Base-by-base conservation (phyloP, 495 filamentous ascomycete genomes). In the Podospora anserina region DNA sequence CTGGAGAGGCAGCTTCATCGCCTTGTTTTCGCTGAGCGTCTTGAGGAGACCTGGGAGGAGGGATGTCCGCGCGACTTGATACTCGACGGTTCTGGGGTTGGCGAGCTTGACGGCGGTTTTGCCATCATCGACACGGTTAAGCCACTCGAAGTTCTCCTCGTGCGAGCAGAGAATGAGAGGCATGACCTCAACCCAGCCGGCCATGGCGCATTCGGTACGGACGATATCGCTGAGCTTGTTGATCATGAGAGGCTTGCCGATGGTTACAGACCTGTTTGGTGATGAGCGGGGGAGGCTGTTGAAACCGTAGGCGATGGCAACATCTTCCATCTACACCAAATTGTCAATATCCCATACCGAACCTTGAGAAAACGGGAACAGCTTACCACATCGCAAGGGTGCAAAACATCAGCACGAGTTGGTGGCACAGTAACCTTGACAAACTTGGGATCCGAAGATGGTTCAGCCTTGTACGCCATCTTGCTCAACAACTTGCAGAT, bases 111-210 rank as follows among this genome's bases (percentile, higher is more conserved):
- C 89, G 5, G 92, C 93, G 0, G 89, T 94, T 23, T 81, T 88
- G 61, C 95, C 93, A 71, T 97, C 91, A 69, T 97, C 94, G 69
- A 88, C 87, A 67, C 94, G 91, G 80, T 98, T 97, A 53, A 99
- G 84, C 92, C 93, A 97, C 59, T 83, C 90, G 77, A 97, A 99
- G 82, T 98, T 99, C 86, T 99, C 95, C 75, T 97, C 95, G 77
- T 98, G 93, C 18, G 92, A 96, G 86, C 95, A 99, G 61, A 99
- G 87, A 74, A 97, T 97, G 18, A 99, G 85, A 4, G 95, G 95
- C 88, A 99, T 89, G 27, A 96, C 95, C 80, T 99, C 95, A 20
- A 88, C 88, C 94, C 95, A 99, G 68, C 95, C 95, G 1, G 94
- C 90, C 90, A 97, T 94, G 34, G 93, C 94, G 63, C 90, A 88